Percentiles rank a stretch among this genome's conserved stretches.
Conservation (phyloP, 1,139 yeast species). For the Wickerhamomyces sp. region DNA sequence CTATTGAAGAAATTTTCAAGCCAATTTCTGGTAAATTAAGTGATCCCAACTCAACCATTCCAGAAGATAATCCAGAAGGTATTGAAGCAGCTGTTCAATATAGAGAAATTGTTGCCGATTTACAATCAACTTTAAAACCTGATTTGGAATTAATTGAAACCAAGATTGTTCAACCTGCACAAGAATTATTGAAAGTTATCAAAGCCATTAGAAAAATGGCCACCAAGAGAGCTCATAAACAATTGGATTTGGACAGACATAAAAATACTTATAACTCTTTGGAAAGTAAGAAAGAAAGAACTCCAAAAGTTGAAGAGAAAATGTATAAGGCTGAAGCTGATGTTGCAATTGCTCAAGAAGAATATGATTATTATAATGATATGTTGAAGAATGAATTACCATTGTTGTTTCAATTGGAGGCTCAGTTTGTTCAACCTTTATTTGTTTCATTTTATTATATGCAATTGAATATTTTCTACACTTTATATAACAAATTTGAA, state of each 20-base stretch:
- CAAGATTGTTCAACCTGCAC: constrained; percentile 87
- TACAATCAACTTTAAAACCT: constrained; percentile 83
- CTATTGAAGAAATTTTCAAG: constrained; percentile 92
- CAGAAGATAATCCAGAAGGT: constrained; percentile 95
- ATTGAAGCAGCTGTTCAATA: constrained; percentile 92
- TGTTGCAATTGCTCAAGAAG: constrained; percentile 87
- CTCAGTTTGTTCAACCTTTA: constrained; percentile 86
- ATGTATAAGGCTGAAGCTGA: constrained; percentile 87
- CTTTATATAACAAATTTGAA: constrained; percentile 85
- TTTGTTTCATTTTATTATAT: constrained; percentile 93
- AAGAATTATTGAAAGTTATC: constrained; percentile 79
- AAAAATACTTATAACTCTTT: constrained; percentile 62
- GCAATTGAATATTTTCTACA: constrained; percentile 96
- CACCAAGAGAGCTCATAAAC: constrained; percentile 91
- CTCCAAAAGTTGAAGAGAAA: constrained; percentile 85
- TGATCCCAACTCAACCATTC: constrained; percentile 79
- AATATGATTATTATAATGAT: constrained; percentile 91
- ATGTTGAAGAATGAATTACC: constrained; percentile 91
- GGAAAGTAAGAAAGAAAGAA: constrained; percentile 77
- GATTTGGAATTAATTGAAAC: constrained; percentile 90
- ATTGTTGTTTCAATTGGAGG: constrained; percentile 76
- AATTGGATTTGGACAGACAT: constrained; percentile 87
- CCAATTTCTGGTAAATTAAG: constrained; percentile 91
- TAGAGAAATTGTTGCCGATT: constrained; percentile 77
- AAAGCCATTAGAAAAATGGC: constrained; percentile 87